These are phyloP conservation scores for Amanita exitialis DNA, from an alignment of 768 basidiomycete genomes.

Conservation along the genomic window DNA sequence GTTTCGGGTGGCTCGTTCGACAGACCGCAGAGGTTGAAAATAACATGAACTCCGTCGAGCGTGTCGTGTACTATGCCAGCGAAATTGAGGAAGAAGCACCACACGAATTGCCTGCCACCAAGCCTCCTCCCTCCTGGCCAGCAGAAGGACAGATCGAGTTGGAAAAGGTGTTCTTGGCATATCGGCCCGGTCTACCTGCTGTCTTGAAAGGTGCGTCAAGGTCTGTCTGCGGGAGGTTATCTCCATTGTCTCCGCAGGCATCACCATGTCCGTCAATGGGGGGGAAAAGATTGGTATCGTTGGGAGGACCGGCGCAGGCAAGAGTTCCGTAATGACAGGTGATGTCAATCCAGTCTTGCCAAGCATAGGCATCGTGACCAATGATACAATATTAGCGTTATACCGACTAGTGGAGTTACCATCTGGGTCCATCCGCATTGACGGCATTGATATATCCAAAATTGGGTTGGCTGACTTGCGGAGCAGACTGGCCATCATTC, in stretches of 20 bases:
- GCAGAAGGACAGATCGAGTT: conserved; percentile 62
- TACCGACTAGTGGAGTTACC: conserved; percentile 78
- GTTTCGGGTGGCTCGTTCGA: conserved; percentile 69
- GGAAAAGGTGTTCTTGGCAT: conserved; percentile 66
- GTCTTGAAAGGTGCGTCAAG: conserved; percentile 55
- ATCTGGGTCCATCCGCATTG: conserved; percentile 67
- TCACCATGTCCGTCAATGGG: conserved; percentile 57
- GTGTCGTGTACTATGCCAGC: conserved; percentile 73
- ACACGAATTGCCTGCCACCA: conserved; percentile 49
- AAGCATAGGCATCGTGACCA: not conserved
- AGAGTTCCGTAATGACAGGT: conserved; percentile 83
- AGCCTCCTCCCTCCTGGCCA: conserved; percentile 66
- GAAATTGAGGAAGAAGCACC: conserved; percentile 78
- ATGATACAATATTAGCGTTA: conserved; percentile 41
- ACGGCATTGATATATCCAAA: conserved; percentile 75
- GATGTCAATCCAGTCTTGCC: conserved; percentile 9
- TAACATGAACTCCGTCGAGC: conserved; percentile 87
- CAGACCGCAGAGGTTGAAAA: conserved; percentile 85
- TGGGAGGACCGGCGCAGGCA: conserved; percentile 81
- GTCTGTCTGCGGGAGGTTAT: not conserved
- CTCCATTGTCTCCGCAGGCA: conserved; percentile 14
- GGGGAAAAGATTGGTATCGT: conserved; percentile 94
- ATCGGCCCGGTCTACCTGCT: conserved; percentile 79
- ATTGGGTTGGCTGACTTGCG: conserved; percentile 72
- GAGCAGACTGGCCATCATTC: conserved; percentile 65